A percentile compares a stretch with the other conserved stretches of the same genome.
Evolutionary conservation across 2,329 filamentous ascomycete genomes (phyloP).

Genomic region (Aureobasidium sp.): DNA sequence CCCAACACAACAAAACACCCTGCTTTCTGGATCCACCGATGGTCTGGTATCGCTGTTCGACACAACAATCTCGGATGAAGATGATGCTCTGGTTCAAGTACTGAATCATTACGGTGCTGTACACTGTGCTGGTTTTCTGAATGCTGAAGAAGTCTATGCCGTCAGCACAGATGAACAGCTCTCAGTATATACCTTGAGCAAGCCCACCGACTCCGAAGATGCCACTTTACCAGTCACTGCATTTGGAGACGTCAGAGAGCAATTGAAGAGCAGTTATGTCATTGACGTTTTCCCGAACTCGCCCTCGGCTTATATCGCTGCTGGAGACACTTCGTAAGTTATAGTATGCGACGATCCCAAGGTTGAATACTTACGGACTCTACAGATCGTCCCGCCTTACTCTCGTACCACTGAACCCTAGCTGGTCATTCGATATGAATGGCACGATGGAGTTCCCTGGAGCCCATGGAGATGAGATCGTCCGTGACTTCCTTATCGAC

Average conservation of each 20-base stretch:
- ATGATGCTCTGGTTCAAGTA: conserved; percentile 69
- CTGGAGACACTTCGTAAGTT: conserved; percentile 17
- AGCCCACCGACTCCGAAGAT: conserved; percentile 50
- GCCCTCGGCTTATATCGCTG: conserved; percentile 14
- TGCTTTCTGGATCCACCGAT: conserved; percentile 73
- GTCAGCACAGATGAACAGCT: conserved; percentile 73
- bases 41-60: conserved; percentile 73
- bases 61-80: conserved; percentile 62
- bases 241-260: conserved; percentile 62
- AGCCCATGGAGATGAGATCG: conserved; percentile 43
- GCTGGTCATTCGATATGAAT: conserved; percentile 16
- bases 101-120: conserved; percentile 71
- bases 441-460: conserved; percentile 29
- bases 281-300: conserved; percentile 58
- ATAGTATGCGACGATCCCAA: too few species aligned
- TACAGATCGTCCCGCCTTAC: conserved; percentile 12
- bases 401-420: conserved; percentile 16
- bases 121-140: conserved; percentile 67
- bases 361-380: not conserved
- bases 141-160: conserved; percentile 57
- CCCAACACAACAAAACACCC: conserved; percentile 46
- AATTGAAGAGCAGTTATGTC: conserved; percentile 66
- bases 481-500: conserved; percentile 37
- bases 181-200: conserved; percentile 63
- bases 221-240: conserved; percentile 41